phyloP scores from a whole-genome alignment of 2,329 filamentous ascomycete species.

The Trichoderma sp. region DNA sequence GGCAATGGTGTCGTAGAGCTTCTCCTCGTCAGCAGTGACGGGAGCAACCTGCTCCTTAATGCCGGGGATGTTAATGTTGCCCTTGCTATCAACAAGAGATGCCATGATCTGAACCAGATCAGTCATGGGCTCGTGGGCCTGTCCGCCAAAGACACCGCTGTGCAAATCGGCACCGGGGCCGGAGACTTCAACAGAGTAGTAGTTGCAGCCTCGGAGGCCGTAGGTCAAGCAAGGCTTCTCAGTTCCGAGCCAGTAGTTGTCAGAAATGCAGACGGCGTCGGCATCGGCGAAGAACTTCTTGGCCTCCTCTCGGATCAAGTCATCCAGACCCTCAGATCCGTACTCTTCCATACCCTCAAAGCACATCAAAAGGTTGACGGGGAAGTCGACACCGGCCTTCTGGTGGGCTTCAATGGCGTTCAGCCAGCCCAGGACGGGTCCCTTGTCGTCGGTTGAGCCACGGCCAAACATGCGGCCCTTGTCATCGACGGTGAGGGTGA shows the following conservation, averaged over 20 bases:
- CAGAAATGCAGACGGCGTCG: conserved; percentile 96
- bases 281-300: conserved; percentile 95
- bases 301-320: conserved; percentile 88
- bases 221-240: conserved; percentile 99
- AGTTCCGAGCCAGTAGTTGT: conserved; percentile 99
- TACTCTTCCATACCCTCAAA: conserved; percentile 99
- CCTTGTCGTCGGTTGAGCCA: conserved; percentile 96
- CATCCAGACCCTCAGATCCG: conserved; percentile 93
- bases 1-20: conserved; percentile 84
- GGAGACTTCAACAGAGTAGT: conserved; percentile 90
- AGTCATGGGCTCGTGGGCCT: conserved; percentile 97
- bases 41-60: conserved; percentile 92
- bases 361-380: conserved; percentile 98
- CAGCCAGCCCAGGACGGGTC: conserved; percentile 93
- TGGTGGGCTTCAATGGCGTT: conserved; percentile 98
- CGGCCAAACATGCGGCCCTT: conserved; percentile 96
- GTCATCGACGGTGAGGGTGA: conserved; percentile 82
- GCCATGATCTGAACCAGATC: conserved; percentile 83
- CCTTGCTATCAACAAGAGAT: conserved; percentile 83
- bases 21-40: conserved; percentile 81
- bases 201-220: conserved; percentile 95
- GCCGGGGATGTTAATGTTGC: conserved; percentile 93
- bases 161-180: conserved; percentile 93
- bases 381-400: conserved; percentile 90
- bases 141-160: conserved; percentile 95